A percentile compares a stretch with the other conserved stretches of the same genome.
phyloP scores from a whole-genome alignment of 1,139 yeast species.

The Magnusiomyces fungicola region DNA sequence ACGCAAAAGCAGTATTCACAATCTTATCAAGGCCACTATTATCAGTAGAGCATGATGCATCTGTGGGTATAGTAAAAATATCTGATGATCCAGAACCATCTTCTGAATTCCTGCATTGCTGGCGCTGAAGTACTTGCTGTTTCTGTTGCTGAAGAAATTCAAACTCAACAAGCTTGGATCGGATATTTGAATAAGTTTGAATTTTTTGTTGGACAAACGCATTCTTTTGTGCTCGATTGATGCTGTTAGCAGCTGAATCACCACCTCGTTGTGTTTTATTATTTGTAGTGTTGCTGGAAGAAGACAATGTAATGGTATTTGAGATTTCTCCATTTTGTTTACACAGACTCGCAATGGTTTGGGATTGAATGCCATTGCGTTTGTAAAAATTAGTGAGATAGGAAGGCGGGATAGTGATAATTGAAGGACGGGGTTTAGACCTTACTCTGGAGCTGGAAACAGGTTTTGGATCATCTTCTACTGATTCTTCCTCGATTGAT shows the following conservation, averaged over 20 bases:
- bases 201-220: neutral
- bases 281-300: too few species aligned
- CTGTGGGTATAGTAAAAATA: too few species aligned
- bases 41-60: too few species aligned
- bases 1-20: neutral
- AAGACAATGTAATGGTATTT: neutral
- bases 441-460: neutral
- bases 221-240: neutral
- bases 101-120: too few species aligned
- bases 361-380: slow-evolving; percentile 5
- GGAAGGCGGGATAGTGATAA: neutral
- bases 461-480: neutral
- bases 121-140: too few species aligned
- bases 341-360: neutral
- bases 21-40: neutral
- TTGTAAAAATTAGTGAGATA: slow-evolving; percentile 6
- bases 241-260: neutral
- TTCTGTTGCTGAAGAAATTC: slow-evolving; percentile 5
- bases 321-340: neutral
- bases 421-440: neutral
- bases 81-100: too few species aligned
- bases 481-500: too few species aligned
- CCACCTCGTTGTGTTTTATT: neutral
- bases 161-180: neutral
- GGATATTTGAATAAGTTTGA: neutral